Conservation (phyloP, 441 rosid genomes). For the Jatropha multifida region DNA sequence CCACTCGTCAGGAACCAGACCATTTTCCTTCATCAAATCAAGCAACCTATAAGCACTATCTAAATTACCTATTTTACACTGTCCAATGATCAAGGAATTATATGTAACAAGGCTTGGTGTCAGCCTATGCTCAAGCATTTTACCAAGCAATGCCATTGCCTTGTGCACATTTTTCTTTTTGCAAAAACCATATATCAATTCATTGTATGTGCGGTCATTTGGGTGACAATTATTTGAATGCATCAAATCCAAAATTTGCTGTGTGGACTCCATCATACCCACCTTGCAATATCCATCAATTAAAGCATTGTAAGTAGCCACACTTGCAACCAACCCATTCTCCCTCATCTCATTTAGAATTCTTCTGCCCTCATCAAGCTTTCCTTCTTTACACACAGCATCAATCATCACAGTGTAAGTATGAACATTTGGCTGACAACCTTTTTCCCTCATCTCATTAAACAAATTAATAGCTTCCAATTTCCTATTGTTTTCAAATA, state of each 20-base stretch:
- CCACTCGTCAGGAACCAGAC: constrained; percentile 65
- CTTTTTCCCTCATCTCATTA: constrained; percentile 57
- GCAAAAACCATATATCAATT: constrained; percentile 62
- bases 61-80: constrained; percentile 61
- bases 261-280: constrained; percentile 52
- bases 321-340: constrained; percentile 58
- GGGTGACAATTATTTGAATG: constrained; percentile 49
- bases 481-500: constrained; percentile 50
- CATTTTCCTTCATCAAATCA: constrained; percentile 54
- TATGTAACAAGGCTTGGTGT: constrained; percentile 54
- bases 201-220: constrained; percentile 74
- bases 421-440: constrained; percentile 64
- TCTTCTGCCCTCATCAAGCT: constrained; percentile 52
- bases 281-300: constrained; percentile 73
- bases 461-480: constrained; percentile 51
- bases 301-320: constrained; percentile 76
- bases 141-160: constrained; percentile 65
- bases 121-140: constrained; percentile 53
- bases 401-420: constrained; percentile 68
- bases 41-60: constrained; percentile 69
- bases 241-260: constrained; percentile 63
- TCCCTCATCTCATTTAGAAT: constrained; percentile 51
- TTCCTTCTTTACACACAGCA: constrained; percentile 51
- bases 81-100: constrained; percentile 68
- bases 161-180: constrained; percentile 61